Conservation (phyloP, 2,329 filamentous ascomycete species). For the Rachicladosporium sp. region DNA sequence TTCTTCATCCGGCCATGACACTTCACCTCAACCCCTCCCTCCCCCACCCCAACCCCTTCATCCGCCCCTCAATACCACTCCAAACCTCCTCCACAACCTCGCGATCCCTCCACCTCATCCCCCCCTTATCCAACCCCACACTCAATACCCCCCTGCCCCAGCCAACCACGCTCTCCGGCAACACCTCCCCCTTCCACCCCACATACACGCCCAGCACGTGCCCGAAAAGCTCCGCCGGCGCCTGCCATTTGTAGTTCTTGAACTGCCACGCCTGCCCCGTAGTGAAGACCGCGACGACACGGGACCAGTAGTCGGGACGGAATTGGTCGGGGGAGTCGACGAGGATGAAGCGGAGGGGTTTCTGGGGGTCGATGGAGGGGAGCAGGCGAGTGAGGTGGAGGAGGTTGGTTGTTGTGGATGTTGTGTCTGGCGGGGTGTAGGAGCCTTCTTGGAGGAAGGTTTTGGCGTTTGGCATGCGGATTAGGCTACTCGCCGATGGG, state of each 20-base stretch:
- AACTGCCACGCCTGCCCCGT: slow-evolving; percentile 98
- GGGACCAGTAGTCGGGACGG: slow-evolving; percentile 95
- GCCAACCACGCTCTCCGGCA: slow-evolving; percentile 63
- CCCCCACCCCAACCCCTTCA: slow-evolving; percentile 75
- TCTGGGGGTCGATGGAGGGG: slow-evolving; percentile 53
- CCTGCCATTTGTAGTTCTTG: slow-evolving; percentile 93
- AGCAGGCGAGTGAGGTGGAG: slow-evolving; percentile 73
- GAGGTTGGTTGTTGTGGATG: slow-evolving; percentile 56
- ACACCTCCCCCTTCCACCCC: slow-evolving; percentile 75
- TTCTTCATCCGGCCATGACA: too few species aligned
- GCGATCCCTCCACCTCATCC: slow-evolving; percentile 66
- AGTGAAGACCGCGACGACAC: slow-evolving; percentile 91
- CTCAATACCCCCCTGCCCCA: slow-evolving; percentile 79
- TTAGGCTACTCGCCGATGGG: slow-evolving; percentile 83
- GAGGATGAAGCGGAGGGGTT: slow-evolving; percentile 82
- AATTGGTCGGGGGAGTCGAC: slow-evolving; percentile 90
- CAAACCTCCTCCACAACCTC: slow-evolving; percentile 91
- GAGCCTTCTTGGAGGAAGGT: slow-evolving; percentile 78
- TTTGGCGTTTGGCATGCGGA: slow-evolving; percentile 92
- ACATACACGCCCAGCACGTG: slow-evolving; percentile 81
- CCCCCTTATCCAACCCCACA: slow-evolving; percentile 60
- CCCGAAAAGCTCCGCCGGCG: slow-evolving; percentile 76
- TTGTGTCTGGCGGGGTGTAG: slow-evolving; percentile 60
- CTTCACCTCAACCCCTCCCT: slow-evolving; percentile 40
- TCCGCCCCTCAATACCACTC: slow-evolving; percentile 75